These are phyloP conservation scores for Thelonectria blattea DNA, from an alignment of 2,329 filamentous ascomycete genomes.

Conservation along the genomic window DNA sequence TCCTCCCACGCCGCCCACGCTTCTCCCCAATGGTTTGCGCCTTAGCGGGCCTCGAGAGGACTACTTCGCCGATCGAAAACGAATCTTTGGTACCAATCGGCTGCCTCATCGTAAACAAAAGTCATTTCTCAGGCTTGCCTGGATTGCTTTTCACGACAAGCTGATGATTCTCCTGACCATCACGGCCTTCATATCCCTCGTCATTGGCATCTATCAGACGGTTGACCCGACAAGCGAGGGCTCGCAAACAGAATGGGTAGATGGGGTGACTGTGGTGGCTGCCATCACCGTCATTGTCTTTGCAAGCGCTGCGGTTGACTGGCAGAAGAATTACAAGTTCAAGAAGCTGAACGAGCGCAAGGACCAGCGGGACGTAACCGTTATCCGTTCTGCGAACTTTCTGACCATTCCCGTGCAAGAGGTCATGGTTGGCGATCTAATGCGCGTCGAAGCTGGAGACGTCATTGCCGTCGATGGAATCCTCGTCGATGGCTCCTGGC, in stretches of 20 bases:
- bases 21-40: constrained; percentile 38
- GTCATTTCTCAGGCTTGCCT: constrained; percentile 68
- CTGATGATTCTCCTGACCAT: constrained; percentile 74
- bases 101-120: constrained; percentile 68
- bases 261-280: constrained; percentile 79
- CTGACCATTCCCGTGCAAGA: constrained; percentile 74
- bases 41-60: constrained; percentile 36
- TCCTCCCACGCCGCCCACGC: constrained; percentile 27
- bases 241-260: constrained; percentile 71
- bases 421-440: constrained; percentile 74
- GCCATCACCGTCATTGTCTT: constrained; percentile 78
- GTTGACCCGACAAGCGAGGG: constrained; percentile 55
- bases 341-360: constrained; percentile 83
- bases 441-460: constrained; percentile 76
- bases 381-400: constrained; percentile 75
- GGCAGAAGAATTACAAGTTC: constrained; percentile 82
- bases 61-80: constrained; percentile 63
- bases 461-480: constrained; percentile 74
- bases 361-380: constrained; percentile 75
- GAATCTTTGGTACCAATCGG: constrained; percentile 70
- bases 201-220: constrained; percentile 76
- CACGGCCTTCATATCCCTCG: constrained; percentile 75
- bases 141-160: constrained; percentile 85
- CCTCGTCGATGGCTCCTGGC: constrained; percentile 60
- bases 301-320: constrained; percentile 81